These are phyloP conservation scores for Oldenlandia corymbosa DNA, from an alignment of 257 asterid genomes.

Conservation along the genomic window DNA sequence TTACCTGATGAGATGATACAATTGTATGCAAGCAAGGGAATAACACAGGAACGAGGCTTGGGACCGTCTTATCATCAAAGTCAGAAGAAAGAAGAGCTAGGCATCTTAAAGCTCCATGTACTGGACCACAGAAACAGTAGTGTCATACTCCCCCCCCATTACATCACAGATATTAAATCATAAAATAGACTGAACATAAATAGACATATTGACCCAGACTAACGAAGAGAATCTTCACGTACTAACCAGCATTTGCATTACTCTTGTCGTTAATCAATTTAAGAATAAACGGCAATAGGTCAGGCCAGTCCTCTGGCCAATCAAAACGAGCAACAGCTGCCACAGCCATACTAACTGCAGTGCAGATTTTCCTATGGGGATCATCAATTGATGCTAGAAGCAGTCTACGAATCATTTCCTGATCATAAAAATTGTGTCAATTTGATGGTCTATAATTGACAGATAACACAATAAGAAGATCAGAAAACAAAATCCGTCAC, in stretches of 20 bases:
- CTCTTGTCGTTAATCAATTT: conserved; percentile 56
- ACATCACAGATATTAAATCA: neutral
- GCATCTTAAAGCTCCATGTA: conserved; percentile 92
- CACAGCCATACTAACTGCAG: conserved; percentile 82
- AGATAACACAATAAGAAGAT: neutral
- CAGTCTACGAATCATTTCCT: conserved; percentile 62
- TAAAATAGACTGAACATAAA: neutral
- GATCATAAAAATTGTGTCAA: conserved; percentile 22
- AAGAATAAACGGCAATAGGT: conserved; percentile 64
- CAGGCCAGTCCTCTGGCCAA: conserved; percentile 98
- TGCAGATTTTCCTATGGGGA: conserved; percentile 73
- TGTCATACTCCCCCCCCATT: neutral
- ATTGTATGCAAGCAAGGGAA: conserved; percentile 77
- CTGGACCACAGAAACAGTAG: conserved; percentile 37
- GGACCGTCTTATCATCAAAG: conserved; percentile 87
- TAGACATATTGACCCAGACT: conserved; percentile 4
- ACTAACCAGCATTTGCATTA: conserved; percentile 71
- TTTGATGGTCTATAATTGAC: neutral
- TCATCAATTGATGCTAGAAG: conserved; percentile 73
- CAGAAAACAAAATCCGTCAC: neutral
- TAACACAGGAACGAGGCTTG: conserved; percentile 62
- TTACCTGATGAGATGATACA: conserved; percentile 89
- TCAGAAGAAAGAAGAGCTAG: conserved; percentile 80
- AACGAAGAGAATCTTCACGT: conserved; percentile 9
- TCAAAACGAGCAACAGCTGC: conserved; percentile 78